phyloP scores from a whole-genome alignment of 2,329 filamentous ascomycete genomes.

The Paraconiothyrium brasiliense region DNA sequence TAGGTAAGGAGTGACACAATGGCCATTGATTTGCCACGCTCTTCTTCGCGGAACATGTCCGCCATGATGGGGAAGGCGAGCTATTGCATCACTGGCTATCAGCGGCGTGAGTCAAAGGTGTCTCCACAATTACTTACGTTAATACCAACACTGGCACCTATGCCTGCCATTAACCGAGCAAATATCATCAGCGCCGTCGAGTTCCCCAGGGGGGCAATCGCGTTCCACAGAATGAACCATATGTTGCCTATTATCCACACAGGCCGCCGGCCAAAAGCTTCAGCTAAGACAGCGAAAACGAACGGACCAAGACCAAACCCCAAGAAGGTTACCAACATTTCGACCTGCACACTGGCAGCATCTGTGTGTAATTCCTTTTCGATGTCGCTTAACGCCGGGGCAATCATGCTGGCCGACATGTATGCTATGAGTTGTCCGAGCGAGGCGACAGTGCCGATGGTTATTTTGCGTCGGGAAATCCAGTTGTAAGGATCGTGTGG shows the following conservation, averaged over 20 bases:
- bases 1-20: conserved; percentile 22
- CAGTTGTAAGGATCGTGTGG: conserved; percentile 47
- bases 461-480: conserved; percentile 32
- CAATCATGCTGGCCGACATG: conserved; percentile 28
- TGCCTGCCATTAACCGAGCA: conserved; percentile 22
- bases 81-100: conserved; percentile 5
- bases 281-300: conserved; percentile 19
- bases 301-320: conserved; percentile 27
- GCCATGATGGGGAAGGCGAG: conserved; percentile 27
- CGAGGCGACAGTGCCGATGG: conserved; percentile 20
- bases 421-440: conserved; percentile 27
- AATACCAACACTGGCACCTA: conserved; percentile 25
- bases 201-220: conserved; percentile 19
- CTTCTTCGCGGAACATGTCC: conserved; percentile 18
- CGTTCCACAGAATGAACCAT: conserved; percentile 25
- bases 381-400: conserved; percentile 22
- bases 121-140: conserved; percentile 15
- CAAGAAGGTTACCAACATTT: conserved; percentile 24
- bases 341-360: conserved; percentile 22
- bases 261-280: conserved; percentile 22
- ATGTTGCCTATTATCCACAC: conserved; percentile 3
- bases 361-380: conserved; percentile 20
- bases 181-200: conserved; percentile 19
- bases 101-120: neutral
- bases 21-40: conserved; percentile 27